Conservation (phyloP, 345 rosid genomes). For the Populus nigra region DNA sequence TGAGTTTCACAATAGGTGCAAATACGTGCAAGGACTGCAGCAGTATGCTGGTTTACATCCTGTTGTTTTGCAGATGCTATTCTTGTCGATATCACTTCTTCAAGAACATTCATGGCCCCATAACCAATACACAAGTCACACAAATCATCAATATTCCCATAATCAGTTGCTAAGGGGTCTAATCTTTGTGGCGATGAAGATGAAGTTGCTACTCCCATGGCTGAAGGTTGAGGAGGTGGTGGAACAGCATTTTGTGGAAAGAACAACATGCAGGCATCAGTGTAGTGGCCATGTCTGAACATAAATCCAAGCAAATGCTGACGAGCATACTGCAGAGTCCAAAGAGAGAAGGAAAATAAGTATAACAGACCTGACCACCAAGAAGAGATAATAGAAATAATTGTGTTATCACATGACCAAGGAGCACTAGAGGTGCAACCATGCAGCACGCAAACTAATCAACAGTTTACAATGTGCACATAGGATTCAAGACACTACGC, state of each 20-base stretch:
- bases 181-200: conserved; percentile 85
- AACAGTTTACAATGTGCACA: too few relatives aligned
- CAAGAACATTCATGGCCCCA: conserved; percentile 79
- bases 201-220: conserved; percentile 51
- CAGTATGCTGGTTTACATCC: conserved; percentile 62
- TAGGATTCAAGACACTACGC: too few relatives aligned
- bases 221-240: conserved; percentile 63
- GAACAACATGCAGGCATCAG: conserved; percentile 79
- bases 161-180: conserved; percentile 86
- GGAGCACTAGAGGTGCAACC: neutral
- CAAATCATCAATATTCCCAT: conserved; percentile 85
- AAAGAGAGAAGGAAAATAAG: conserved; percentile 3
- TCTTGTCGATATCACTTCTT: conserved; percentile 73
- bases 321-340: conserved; percentile 74
- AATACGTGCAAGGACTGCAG: conserved; percentile 69
- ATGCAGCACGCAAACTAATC: too few relatives aligned
- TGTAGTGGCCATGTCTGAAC: conserved; percentile 84
- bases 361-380: neutral
- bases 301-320: conserved; percentile 80
- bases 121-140: conserved; percentile 76
- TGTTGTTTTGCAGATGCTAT: conserved; percentile 56
- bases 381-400: too few relatives aligned
- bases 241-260: conserved; percentile 78
- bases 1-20: conserved; percentile 81
- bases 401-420: neutral